These are phyloP conservation scores for Odontarrhena argentea DNA, from an alignment of 345 rosid species.

Conservation along the genomic window DNA sequence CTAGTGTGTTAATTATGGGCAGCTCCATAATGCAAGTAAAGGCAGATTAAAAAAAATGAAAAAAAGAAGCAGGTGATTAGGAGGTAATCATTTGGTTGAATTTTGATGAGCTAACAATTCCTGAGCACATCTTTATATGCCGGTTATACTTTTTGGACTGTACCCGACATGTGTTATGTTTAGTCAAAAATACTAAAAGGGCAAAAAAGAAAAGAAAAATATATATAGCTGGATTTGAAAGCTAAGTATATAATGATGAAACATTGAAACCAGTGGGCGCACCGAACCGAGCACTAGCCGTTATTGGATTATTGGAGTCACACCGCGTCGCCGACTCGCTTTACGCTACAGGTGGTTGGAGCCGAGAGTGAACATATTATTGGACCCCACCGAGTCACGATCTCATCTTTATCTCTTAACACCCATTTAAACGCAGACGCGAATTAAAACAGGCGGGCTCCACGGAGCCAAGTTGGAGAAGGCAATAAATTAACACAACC, in stretches of 20 bases:
- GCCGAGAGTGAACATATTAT: background rate
- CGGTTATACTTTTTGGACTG: slow-evolving; percentile 14
- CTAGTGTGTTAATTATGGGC: background rate
- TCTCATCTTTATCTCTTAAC: background rate
- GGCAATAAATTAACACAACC: too few species aligned
- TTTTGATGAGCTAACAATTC: background rate
- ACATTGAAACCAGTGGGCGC: background rate
- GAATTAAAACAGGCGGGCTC: background rate
- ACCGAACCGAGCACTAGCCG: slow-evolving; percentile 41
- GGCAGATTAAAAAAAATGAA: too few species aligned
- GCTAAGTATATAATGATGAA: too few species aligned
- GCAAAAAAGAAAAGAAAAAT: too few species aligned
- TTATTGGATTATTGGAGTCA: slow-evolving; percentile 20
- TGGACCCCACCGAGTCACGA: slow-evolving; percentile 28
- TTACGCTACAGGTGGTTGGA: slow-evolving; percentile 22
- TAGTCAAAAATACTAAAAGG: background rate
- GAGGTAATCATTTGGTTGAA: slow-evolving; percentile 24
- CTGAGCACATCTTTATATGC: background rate
- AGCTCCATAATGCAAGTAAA: background rate
- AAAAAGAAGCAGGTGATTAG: slow-evolving; percentile 28
- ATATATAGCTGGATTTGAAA: too few species aligned
- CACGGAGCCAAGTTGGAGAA: too few species aligned
- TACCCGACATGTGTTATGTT: slow-evolving; percentile 15
- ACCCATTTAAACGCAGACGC: background rate
- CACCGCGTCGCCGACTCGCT: slow-evolving; percentile 24